Evolutionary conservation across 306 rosid genomes (phyloP).

Genomic region (Medicago arabica): DNA sequence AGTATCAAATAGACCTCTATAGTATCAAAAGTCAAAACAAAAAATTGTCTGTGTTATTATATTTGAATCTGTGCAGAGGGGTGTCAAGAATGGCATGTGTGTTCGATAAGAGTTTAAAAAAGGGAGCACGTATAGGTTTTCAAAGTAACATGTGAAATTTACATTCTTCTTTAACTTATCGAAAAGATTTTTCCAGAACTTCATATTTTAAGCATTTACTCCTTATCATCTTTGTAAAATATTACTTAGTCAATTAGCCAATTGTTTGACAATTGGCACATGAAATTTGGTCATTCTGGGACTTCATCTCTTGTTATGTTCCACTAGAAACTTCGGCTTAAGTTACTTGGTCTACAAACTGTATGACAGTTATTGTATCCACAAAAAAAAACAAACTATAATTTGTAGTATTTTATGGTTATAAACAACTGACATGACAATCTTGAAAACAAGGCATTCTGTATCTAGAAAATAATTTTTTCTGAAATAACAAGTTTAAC

Average conservation of each 20-base stretch:
- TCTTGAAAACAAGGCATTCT: too few species aligned
- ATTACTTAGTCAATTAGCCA: not conserved
- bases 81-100: slow-evolving; percentile 8
- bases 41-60: slow-evolving; percentile 8
- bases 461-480: too few species aligned
- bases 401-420: too few species aligned
- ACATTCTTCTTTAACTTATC: slow-evolving; percentile 12
- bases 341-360: too few species aligned
- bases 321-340: too few species aligned
- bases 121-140: not conserved
- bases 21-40: slow-evolving; percentile 32
- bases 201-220: slow-evolving; percentile 25
- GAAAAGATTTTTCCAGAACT: not conserved
- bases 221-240: not conserved
- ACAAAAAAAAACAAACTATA: too few species aligned
- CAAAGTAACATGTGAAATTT: slow-evolving; percentile 13
- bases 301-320: too few species aligned
- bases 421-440: too few species aligned
- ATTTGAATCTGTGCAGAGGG: slow-evolving; percentile 29
- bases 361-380: too few species aligned
- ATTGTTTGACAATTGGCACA: too few species aligned
- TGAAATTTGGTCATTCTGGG: too few species aligned
- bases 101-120: slow-evolving; percentile 8
- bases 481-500: too few species aligned
- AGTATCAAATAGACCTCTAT: slow-evolving; percentile 18